Conservation (phyloP, 257 asterid genomes). For the Paraleonurus japonicus region DNA sequence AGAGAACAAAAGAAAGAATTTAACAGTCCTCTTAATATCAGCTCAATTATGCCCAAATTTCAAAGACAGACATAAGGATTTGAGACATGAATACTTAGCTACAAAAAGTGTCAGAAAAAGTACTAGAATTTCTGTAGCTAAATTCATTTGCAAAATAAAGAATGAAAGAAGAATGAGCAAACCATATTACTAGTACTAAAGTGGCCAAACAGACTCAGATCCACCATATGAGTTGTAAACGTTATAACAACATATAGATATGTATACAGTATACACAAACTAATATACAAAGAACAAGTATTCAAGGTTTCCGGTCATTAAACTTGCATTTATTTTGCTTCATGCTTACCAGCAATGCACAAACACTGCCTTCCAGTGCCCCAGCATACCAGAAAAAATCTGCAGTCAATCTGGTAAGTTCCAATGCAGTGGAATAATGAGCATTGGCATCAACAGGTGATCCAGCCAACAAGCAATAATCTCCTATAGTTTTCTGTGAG, state of each 20-base stretch:
- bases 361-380: conserved; percentile 97
- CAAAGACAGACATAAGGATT: not conserved
- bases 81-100: not conserved
- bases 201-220: not conserved
- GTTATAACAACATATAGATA: not conserved
- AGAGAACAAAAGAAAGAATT: not conserved
- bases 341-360: conserved; percentile 87
- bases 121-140: not conserved
- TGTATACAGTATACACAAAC: not conserved
- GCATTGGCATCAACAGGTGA: conserved; percentile 99
- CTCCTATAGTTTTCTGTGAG: conserved; percentile 97
- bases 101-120: conserved; percentile 3
- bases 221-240: not conserved
- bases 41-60: conserved; percentile 11
- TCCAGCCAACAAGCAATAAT: conserved; percentile 93
- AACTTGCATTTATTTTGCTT: not conserved
- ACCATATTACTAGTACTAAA: not conserved
- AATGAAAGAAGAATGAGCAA: not conserved
- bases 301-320: conserved; percentile 9
- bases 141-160: not conserved
- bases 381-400: conserved; percentile 99
- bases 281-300: not conserved
- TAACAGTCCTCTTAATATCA: not conserved
- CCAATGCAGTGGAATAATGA: conserved; percentile 84
- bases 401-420: conserved; percentile 91